phyloP scores from a whole-genome alignment of 192 early-diverging fungal genomes.

The Gonapodya prolifera region DNA sequence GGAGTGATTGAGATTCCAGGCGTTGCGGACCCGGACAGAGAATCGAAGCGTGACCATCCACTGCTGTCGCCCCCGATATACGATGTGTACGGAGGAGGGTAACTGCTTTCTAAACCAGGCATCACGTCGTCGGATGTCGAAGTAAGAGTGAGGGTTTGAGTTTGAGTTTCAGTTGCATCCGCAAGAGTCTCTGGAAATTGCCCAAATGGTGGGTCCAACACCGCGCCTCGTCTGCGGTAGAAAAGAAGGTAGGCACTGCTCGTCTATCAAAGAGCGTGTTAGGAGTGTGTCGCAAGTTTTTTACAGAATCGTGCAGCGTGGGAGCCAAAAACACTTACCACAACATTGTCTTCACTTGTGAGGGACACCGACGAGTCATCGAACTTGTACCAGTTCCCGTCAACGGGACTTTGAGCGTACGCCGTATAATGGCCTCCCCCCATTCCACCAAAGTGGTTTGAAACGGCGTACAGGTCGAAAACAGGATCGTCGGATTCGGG shows the following conservation, averaged over 20 bases:
- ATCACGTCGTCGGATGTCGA: neutral
- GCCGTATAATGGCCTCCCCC: constrained; percentile 81
- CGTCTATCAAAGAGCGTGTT: neutral
- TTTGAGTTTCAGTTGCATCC: neutral
- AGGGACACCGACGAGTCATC: constrained; percentile 56
- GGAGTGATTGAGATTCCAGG: neutral
- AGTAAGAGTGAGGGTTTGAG: neutral
- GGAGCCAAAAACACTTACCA: constrained; percentile 20
- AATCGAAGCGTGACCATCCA: neutral
- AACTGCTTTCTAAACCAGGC: neutral
- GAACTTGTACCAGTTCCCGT: constrained; percentile 66
- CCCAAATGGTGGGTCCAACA: neutral
- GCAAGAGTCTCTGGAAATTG: neutral
- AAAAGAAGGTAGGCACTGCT: neutral
- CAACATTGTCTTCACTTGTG: constrained; percentile 16
- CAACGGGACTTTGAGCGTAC: constrained; percentile 52
- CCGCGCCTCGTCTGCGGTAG: neutral
- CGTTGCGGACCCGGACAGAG: neutral
- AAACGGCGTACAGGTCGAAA: constrained; percentile 66
- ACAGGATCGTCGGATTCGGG: constrained; percentile 15
- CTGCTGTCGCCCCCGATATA: neutral
- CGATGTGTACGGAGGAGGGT: neutral
- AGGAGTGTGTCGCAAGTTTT: neutral
- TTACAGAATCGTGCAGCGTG: neutral
- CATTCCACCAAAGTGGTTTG: constrained; percentile 72